phyloP scores from a whole-genome alignment of 1,284 basidiomycete genomes.

The Malassezia sympodialis region DNA sequence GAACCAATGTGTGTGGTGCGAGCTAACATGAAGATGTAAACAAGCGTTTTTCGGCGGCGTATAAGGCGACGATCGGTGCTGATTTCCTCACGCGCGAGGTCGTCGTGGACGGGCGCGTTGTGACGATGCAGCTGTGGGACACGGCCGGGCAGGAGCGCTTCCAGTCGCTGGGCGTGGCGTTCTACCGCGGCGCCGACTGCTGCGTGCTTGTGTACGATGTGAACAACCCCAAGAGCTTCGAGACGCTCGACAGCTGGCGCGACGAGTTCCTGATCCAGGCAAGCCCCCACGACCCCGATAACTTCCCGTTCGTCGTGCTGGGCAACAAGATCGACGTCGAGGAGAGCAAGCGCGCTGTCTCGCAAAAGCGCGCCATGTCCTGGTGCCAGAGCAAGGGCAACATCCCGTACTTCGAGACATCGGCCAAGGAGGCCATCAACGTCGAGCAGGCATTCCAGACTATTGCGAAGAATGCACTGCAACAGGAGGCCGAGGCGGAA shows the following conservation, averaged over 20 bases:
- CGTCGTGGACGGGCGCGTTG: slow-evolving; percentile 92
- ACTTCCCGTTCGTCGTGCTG: slow-evolving; percentile 83
- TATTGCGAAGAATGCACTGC: slow-evolving; percentile 93
- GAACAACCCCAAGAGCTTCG: slow-evolving; percentile 95
- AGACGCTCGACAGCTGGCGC: slow-evolving; percentile 56
- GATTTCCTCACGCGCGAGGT: slow-evolving; percentile 83
- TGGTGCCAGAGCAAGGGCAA: slow-evolving; percentile 99
- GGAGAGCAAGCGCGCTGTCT: slow-evolving; percentile 95
- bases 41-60: slow-evolving; percentile 98
- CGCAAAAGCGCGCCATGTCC: slow-evolving; percentile 98
- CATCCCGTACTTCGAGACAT: slow-evolving; percentile 99
- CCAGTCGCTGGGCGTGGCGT: slow-evolving; percentile 50
- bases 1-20: slow-evolving; percentile 66
- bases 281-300: slow-evolving; percentile 94
- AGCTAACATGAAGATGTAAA: slow-evolving; percentile 61
- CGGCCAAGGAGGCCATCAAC: slow-evolving; percentile 98
- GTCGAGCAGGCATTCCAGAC: slow-evolving; percentile 99
- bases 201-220: slow-evolving; percentile 99
- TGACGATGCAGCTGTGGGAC: slow-evolving; percentile 99
- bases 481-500: slow-evolving; percentile 92
- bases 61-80: slow-evolving; percentile 60
- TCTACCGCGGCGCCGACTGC: slow-evolving; percentile 98
- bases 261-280: slow-evolving; percentile 57
- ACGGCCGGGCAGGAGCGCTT: slow-evolving; percentile 77
- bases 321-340: slow-evolving; percentile 99